These are phyloP conservation scores for Nannochloris sp. DNA, from an alignment of 139 green algal species.

Conservation along the genomic window DNA sequence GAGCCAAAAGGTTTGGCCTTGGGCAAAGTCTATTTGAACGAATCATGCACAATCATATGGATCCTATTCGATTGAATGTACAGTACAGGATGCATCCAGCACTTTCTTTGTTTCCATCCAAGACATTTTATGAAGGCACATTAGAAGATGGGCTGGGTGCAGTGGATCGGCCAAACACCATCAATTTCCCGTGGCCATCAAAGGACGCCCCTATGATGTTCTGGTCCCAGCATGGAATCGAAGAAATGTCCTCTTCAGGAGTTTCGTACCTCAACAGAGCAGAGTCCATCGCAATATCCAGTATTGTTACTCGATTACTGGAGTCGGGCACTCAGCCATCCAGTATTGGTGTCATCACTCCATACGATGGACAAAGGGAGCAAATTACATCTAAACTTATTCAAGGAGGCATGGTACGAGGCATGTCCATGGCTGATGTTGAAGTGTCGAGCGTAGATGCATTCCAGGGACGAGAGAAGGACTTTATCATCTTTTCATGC, in stretches of 20 bases:
- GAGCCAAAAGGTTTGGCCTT: conserved; percentile 47
- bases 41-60: conserved; percentile 49
- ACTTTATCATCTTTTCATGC: conserved; percentile 96
- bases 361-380: conserved; percentile 94
- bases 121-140: conserved; percentile 48
- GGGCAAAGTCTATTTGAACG: conserved; percentile 72
- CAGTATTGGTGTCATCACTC: conserved; percentile 95
- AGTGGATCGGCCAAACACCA: conserved; percentile 33
- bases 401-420: conserved; percentile 58
- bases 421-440: conserved; percentile 79
- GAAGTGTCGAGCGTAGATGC: conserved; percentile 69
- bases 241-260: conserved; percentile 66
- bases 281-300: conserved; percentile 86
- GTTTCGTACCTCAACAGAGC: conserved; percentile 94
- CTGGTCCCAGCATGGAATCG: conserved; percentile 68
- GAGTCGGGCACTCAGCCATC: conserved; percentile 43
- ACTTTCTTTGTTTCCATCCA: conserved; percentile 47
- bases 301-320: conserved; percentile 64
- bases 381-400: conserved; percentile 71
- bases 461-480: conserved; percentile 94
- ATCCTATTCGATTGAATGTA: conserved; percentile 68
- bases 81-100: conserved; percentile 90
- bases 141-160: conserved; percentile 39
- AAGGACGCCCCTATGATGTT: conserved; percentile 90
- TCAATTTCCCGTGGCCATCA: conserved; percentile 68